phyloP scores from a whole-genome alignment of 2,329 filamentous ascomycete species.

The Trichocomaceae sp. region DNA sequence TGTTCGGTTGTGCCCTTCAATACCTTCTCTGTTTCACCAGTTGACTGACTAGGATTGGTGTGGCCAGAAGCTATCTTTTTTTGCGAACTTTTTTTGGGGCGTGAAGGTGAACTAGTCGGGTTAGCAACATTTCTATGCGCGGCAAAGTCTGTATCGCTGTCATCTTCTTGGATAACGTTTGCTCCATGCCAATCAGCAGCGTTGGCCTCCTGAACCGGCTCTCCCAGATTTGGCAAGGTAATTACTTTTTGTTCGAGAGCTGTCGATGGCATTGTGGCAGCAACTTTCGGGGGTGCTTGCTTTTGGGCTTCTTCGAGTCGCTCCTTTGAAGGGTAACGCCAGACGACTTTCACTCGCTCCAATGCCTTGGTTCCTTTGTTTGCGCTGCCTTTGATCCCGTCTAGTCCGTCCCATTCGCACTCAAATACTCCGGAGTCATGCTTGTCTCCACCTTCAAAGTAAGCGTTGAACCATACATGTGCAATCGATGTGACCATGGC shows the following conservation, averaged over 20 bases:
- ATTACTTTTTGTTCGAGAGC: conserved; percentile 42
- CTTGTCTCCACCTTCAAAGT: conserved; percentile 75
- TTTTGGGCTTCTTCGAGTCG: conserved; percentile 9
- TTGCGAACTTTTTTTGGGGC: neutral
- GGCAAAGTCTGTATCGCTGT: neutral
- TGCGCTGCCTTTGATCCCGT: conserved; percentile 86
- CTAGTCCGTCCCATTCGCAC: conserved; percentile 71
- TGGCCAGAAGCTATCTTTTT: neutral
- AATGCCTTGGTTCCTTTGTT: conserved; percentile 75
- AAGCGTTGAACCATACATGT: conserved; percentile 95
- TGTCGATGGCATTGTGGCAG: conserved; percentile 12
- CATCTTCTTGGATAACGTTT: conserved; percentile 21
- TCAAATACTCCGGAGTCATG: conserved; percentile 65
- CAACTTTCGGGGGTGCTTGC: conserved; percentile 17
- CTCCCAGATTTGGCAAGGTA: conserved; percentile 58
- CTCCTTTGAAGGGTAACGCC: conserved; percentile 49
- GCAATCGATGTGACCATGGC: conserved; percentile 90
- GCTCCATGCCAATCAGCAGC: conserved; percentile 70
- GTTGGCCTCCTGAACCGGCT: conserved; percentile 62
- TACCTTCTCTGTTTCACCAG: conserved; percentile 16
- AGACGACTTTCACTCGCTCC: conserved; percentile 78
- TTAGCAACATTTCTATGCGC: conserved; percentile 16
- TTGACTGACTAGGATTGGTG: neutral
- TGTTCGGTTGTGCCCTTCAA: conserved; percentile 9
- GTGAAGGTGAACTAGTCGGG: conserved; percentile 3